Evolutionary conservation across 495 filamentous ascomycete genomes (phyloP), one percentile per base, ranked within the genome.

Genomic region (Neurospora sp.): DNA sequence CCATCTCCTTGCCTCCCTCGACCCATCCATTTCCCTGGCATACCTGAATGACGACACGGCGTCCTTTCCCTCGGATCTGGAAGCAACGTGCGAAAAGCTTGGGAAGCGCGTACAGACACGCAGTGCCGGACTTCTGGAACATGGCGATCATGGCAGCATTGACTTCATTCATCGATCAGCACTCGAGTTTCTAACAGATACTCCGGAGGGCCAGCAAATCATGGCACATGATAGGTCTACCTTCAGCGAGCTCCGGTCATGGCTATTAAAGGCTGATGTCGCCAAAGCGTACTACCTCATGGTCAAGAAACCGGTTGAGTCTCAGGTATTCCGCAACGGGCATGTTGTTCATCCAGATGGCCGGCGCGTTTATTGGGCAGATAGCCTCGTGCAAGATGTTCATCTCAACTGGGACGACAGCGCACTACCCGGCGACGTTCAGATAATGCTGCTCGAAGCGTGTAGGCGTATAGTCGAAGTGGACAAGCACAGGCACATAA

Each of bases 111-210:
- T 77, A 12, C 41, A 48, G 14, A 70, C 14, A 12, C 74, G 76
- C 14, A 77, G 74, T 5, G 76, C 76, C 1, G 74, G 74, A 9
- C 70, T 77, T 16, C 35, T 75, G 9, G 74, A 75, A 39, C 16
- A 72, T 8, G n/a, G 16, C 18, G 14, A 11, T n/a, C 12, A 73
- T 9, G 31, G 70, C 16, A 42, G 37, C 46, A 71, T 77, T n/a
- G 39, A 27, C 2, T 77, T 75, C 20, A 66, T 75, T 12, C 76
- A 77, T n/a, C 76, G 76, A 27, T 75, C 76, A 4, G 74, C 76
- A 44, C 20, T 69, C 38, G 76, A 75, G 31, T 76, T 77, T 35
- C 54, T 77, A 0, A 38, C 59, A 1, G 75, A 72, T 37, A 72
- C 72, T 4, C 37, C 38, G 0, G 74, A 75, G 37, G 76, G 76